A percentile compares a stretch with the other conserved stretches of the same genome.
Evolutionary conservation across 2,329 filamentous ascomycete species (phyloP).

Genomic region (Paraconiothyrium brasiliense): DNA sequence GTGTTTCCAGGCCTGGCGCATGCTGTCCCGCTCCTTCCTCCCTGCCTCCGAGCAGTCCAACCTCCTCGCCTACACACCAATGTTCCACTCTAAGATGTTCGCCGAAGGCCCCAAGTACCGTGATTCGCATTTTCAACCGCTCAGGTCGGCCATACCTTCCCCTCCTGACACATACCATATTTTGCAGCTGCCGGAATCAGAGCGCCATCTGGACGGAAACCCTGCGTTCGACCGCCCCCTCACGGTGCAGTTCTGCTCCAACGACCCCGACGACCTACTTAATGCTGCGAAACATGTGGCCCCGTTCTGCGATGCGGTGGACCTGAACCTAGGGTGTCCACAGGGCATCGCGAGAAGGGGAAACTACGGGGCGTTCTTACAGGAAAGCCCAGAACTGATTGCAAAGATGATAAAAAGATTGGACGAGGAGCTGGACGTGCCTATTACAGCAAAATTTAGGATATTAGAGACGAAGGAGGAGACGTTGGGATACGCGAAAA

Average conservation of each 20-base stretch:
- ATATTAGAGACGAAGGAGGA: conserved; percentile 86
- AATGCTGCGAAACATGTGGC: conserved; percentile 80
- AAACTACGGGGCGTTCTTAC: conserved; percentile 91
- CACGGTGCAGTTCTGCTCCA: conserved; percentile 96
- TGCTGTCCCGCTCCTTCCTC: conserved; percentile 94
- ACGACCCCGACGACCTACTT: conserved; percentile 82
- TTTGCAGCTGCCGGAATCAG: conserved; percentile 37
- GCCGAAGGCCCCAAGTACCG: conserved; percentile 79
- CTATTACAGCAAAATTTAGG: conserved; percentile 94
- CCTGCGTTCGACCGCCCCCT: conserved; percentile 84
- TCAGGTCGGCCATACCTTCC: conserved; percentile 48
- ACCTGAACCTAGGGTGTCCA: conserved; percentile 94
- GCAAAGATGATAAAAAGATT: conserved; percentile 84
- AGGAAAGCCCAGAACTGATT: conserved; percentile 89
- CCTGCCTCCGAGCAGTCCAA: conserved; percentile 63
- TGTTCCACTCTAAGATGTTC: conserved; percentile 94
- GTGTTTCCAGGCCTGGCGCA: conserved; percentile 83
- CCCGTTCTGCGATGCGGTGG: conserved; percentile 92
- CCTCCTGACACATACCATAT: conserved; percentile 47
- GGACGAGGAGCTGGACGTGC: conserved; percentile 79
- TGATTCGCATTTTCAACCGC: conserved; percentile 80
- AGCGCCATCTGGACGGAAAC: conserved; percentile 79
- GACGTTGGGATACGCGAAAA: conserved; percentile 88
- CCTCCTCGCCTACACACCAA: conserved; percentile 90
- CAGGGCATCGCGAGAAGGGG: conserved; percentile 93